Evolutionary conservation across 1,284 basidiomycete genomes (phyloP).

Genomic region (Takashimella koratensis): DNA sequence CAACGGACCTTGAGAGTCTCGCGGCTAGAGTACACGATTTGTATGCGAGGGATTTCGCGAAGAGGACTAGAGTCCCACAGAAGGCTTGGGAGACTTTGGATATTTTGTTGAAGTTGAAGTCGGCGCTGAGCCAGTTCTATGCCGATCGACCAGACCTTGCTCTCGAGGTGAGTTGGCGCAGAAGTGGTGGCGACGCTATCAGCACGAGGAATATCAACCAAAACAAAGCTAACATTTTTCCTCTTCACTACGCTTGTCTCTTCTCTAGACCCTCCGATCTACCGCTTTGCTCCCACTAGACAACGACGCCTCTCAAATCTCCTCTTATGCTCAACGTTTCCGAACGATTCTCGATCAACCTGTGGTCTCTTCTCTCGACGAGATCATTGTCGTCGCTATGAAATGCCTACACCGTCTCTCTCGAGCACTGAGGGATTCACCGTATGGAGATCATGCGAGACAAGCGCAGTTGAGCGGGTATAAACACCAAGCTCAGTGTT

Average conservation of each 20-base stretch:
- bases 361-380: slow-evolving; percentile 83
- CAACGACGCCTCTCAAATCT: slow-evolving; percentile 79
- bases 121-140: slow-evolving; percentile 73
- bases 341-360: slow-evolving; percentile 73
- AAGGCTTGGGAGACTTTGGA: slow-evolving; percentile 62
- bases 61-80: slow-evolving; percentile 70
- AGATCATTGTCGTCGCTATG: slow-evolving; percentile 90
- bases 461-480: slow-evolving; percentile 37
- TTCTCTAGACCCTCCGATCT: slow-evolving; percentile 70
- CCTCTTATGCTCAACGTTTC: slow-evolving; percentile 84
- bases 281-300: slow-evolving; percentile 87
- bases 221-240: too few species aligned
- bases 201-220: too few species aligned
- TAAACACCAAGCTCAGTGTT: slow-evolving; percentile 46
- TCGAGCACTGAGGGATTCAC: slow-evolving; percentile 68
- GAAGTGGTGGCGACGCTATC: too few species aligned
- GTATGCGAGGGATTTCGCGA: slow-evolving; percentile 76
- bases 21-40: slow-evolving; percentile 79
- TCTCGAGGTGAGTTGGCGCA: slow-evolving; percentile 73
- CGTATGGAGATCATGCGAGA: slow-evolving; percentile 56
- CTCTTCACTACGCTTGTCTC: neutral
- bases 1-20: slow-evolving; percentile 63
- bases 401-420: slow-evolving; percentile 79
- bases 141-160: slow-evolving; percentile 70
- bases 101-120: slow-evolving; percentile 72